Conservation (phyloP, 75 land plant genomes). For the Ceratopteris richardii region DNA sequence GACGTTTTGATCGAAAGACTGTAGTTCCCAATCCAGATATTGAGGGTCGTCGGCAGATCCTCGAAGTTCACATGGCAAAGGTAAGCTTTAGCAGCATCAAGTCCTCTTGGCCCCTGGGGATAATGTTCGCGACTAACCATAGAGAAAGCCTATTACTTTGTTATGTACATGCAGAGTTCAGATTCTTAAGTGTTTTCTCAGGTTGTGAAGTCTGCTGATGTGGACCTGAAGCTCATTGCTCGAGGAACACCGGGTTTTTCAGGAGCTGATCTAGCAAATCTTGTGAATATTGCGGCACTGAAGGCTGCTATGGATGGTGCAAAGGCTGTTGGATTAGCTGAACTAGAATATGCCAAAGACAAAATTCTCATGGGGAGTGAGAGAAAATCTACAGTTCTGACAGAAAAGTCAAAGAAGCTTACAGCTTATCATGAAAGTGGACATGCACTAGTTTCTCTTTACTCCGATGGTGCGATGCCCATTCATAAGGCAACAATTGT, state of each 20-base stretch:
- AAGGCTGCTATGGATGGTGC: conserved; percentile 99
- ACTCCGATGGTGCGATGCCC: conserved; percentile 85
- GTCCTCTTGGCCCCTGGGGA: too few relatives aligned
- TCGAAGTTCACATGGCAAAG: conserved; percentile 95
- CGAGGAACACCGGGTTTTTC: conserved; percentile 98
- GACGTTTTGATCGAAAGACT: conserved; percentile 96
- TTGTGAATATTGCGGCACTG: conserved; percentile 88
- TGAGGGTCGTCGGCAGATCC: conserved; percentile 90
- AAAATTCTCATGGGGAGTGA: conserved; percentile 99
- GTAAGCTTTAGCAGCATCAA: too few relatives aligned
- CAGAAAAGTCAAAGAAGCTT: conserved; percentile 71
- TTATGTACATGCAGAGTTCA: too few relatives aligned
- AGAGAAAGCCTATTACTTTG: too few relatives aligned
- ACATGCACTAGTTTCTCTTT: conserved; percentile 92
- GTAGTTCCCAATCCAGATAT: conserved; percentile 99
- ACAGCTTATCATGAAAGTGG: conserved; percentile 99
- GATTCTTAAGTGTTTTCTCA: too few relatives aligned
- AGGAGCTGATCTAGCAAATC: conserved; percentile 94
- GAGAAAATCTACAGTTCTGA: conserved; percentile 89
- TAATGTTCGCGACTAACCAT: too few relatives aligned
- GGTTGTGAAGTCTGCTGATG: conserved; percentile 92
- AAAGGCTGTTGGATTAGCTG: conserved; percentile 74
- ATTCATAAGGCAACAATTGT: conserved; percentile 98
- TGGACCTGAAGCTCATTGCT: conserved; percentile 85
- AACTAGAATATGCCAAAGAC: conserved; percentile 96